A percentile compares a stretch with the other conserved stretches of the same genome.
Conservation (phyloP, 1,284 basidiomycete species). For the Cryptococcus sp. region DNA sequence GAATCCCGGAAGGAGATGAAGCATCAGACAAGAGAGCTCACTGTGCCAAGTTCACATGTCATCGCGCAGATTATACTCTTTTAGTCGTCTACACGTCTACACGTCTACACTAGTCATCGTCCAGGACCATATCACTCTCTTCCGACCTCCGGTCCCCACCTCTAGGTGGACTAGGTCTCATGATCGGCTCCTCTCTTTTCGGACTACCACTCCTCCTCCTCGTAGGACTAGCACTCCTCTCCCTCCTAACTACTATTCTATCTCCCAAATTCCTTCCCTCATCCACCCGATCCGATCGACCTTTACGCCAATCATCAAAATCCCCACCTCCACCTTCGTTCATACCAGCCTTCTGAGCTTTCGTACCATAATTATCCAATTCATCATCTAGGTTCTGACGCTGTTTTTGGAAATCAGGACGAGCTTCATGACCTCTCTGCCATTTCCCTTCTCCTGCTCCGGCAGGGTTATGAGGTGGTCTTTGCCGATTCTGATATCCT, state of each 20-base stretch:
- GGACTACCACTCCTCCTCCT: neutral
- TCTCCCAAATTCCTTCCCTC: neutral
- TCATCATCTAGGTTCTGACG: conserved; percentile 20
- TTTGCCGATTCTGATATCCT: neutral
- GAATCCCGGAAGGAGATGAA: no score
- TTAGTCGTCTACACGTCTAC: no score
- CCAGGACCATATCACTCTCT: conserved; percentile 1
- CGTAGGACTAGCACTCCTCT: neutral
- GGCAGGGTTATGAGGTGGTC: neutral
- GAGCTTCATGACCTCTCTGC: conserved; percentile 17
- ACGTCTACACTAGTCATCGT: neutral
- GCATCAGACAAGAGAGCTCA: no score
- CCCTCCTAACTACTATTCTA: neutral
- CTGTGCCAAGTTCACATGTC: no score
- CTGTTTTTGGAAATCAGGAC: conserved; percentile 7
- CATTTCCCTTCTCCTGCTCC: conserved; percentile 12
- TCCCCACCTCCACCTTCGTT: conserved; percentile 48
- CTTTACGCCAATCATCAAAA: neutral
- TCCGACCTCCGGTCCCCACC: neutral
- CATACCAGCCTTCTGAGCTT: conserved; percentile 51
- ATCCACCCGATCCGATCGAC: neutral
- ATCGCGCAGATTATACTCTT: no score
- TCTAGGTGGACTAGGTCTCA: neutral
- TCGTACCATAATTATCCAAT: conserved; percentile 22
- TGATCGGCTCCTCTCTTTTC: neutral